phyloP scores from a whole-genome alignment of 2,329 filamentous ascomycete genomes.

The Pyrenophora graminea region DNA sequence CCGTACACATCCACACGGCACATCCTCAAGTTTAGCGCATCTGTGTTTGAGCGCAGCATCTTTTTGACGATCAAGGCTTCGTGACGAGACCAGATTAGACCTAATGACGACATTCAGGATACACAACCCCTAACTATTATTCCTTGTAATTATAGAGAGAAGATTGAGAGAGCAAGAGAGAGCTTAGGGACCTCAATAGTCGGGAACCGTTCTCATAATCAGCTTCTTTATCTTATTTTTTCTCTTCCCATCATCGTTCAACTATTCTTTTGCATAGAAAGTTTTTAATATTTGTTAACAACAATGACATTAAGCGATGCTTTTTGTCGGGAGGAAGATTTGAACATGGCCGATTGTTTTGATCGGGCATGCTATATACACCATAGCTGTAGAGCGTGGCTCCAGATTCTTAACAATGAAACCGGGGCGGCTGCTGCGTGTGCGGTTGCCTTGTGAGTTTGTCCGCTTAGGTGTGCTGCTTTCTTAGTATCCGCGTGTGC shows the following conservation, averaged over 20 bases:
- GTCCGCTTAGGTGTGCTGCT: too few species aligned
- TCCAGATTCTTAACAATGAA: background rate
- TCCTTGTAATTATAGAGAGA: background rate
- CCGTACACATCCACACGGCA: background rate
- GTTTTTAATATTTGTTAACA: background rate
- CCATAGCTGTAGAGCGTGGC: background rate
- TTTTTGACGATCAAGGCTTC: constrained; percentile 1
- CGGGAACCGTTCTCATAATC: too few species aligned
- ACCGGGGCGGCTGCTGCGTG: constrained; percentile 24
- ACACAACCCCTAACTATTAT: background rate
- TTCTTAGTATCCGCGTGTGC: too few species aligned
- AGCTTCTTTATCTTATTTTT: too few species aligned
- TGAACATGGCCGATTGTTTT: background rate
- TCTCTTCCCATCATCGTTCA: background rate
- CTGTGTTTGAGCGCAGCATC: background rate
- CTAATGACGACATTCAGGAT: constrained; percentile 3
- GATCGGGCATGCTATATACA: background rate
- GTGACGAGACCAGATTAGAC: constrained; percentile 1
- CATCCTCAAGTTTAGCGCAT: constrained; percentile 3
- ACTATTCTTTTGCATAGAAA: background rate
- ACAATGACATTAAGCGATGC: background rate
- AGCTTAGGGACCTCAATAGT: too few species aligned
- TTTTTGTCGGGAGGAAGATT: background rate
- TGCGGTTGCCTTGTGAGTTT: constrained; percentile 5
- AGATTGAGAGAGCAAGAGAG: too few species aligned